Conservation (phyloP, 176 grass and related monocot species). For the Musa acuminata region DNA sequence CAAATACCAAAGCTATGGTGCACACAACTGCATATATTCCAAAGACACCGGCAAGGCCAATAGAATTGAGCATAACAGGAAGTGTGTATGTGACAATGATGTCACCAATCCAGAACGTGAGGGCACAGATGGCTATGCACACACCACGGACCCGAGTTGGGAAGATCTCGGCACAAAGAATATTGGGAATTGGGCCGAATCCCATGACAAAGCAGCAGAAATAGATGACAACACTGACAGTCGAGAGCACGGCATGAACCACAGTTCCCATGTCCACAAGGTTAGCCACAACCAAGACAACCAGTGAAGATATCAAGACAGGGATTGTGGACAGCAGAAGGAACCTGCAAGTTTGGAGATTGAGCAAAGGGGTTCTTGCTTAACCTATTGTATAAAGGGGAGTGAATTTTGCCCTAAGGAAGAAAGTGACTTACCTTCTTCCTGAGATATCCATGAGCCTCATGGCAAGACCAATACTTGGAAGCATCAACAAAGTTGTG, state of each 20-base stretch:
- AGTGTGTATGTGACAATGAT: constrained; percentile 88
- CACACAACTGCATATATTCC: constrained; percentile 73
- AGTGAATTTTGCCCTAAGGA: background rate
- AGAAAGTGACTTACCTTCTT: constrained; percentile 59
- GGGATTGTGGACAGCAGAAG: constrained; percentile 83
- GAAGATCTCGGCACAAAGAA: constrained; percentile 93
- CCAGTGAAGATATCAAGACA: constrained; percentile 53
- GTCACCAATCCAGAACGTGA: constrained; percentile 71
- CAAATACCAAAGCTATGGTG: constrained; percentile 50
- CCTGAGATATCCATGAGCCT: constrained; percentile 96
- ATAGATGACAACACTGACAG: constrained; percentile 59
- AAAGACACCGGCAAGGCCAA: constrained; percentile 78
- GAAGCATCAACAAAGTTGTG: constrained; percentile 94
- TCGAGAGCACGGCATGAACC: constrained; percentile 69
- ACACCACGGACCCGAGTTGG: constrained; percentile 76
- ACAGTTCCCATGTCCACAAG: constrained; percentile 56
- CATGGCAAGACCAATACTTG: constrained; percentile 89
- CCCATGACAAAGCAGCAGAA: constrained; percentile 98
- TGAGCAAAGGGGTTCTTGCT: background rate
- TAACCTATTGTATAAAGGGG: background rate
- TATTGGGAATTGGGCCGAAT: constrained; percentile 81
- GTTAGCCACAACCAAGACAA: constrained; percentile 65
- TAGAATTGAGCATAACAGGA: constrained; percentile 63
- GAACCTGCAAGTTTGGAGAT: constrained; percentile 45
- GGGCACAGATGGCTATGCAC: constrained; percentile 81